These are phyloP conservation scores for Kitagawia praeruptora DNA, from an alignment of 129 eudicot genomes.

Conservation along the genomic window DNA sequence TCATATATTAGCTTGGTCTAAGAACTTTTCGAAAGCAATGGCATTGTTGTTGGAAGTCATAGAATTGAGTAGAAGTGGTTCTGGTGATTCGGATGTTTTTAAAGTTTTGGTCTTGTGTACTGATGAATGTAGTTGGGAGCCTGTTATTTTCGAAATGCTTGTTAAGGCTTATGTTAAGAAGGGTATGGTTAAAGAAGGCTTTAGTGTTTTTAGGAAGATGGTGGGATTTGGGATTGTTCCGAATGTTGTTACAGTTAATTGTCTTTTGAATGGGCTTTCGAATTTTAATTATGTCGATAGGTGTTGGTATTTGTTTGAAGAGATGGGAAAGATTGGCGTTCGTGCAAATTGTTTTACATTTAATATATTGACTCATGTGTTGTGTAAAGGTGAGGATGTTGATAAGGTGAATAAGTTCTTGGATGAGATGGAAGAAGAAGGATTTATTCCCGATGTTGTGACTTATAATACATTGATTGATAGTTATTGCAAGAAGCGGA, in stretches of 20 bases:
- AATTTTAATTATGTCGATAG: constrained; percentile 36
- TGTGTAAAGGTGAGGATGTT: constrained; percentile 58
- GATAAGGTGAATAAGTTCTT: constrained; percentile 66
- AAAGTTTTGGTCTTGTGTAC: constrained; percentile 35
- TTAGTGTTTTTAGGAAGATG: constrained; percentile 53
- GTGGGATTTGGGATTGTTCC: constrained; percentile 62
- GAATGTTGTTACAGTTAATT: constrained; percentile 50
- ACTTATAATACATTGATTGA: constrained; percentile 75
- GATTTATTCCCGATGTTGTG: constrained; percentile 82
- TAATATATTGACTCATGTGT: constrained; percentile 70
- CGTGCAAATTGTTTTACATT: constrained; percentile 58
- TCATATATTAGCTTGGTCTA: constrained; percentile 66
- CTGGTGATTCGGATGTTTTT: constrained; percentile 36
- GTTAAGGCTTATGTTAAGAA: constrained; percentile 60
- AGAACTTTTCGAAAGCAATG: constrained; percentile 49
- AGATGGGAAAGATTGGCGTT: constrained; percentile 55
- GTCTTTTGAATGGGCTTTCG: constrained; percentile 66
- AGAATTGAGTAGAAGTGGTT: constrained; percentile 14
- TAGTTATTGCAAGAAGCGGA: constrained; percentile 49
- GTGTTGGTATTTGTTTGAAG: constrained; percentile 78
- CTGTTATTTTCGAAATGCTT: constrained; percentile 80
- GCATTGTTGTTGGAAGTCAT: constrained; percentile 49
- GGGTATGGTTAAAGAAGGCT: constrained; percentile 52
- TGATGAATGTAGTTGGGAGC: constrained; percentile 77
- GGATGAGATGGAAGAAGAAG: constrained; percentile 95